Evolutionary conservation across 2,329 filamentous ascomycete species (phyloP), one percentile per base, ranked within the genome.

Genomic region (Penicillium glabrum): DNA sequence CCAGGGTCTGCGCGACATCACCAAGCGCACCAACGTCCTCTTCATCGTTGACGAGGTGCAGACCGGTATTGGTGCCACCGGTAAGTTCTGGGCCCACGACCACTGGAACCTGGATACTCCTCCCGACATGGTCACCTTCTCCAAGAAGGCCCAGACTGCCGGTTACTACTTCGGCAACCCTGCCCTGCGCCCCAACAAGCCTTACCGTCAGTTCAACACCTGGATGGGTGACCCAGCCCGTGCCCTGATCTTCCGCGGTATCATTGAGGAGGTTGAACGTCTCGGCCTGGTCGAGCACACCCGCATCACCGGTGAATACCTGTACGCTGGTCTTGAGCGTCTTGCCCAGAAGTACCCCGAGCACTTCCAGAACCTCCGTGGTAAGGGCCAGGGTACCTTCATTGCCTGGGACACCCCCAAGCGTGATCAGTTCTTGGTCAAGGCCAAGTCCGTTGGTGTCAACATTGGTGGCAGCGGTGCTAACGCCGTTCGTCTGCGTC

Each of bases 61-160:
- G 79, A 96, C 92, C 7, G 93, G 92, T 72, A 88, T 96, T 26
- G 93, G 93, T 67, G 91, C 93, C 39, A 96, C 92, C 0, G 92
- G 92, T 67, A 92, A 90, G 75, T 96, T 96, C 86, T 96, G 92
- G 92, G 92, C 93, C 9, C 93, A 96, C 80, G 91, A 96, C 69
- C 93, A 96, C 86, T 96, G 92, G 92, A 83, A 89, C 74, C 83
- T 96, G 44, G 71, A 82, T 49, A 79, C 86, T 35, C 90, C 92
- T 9, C 92, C 92, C 0, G 92, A 96, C 80, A 95, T 96, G 82
- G 92, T 96, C 45, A 96, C 92, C 57, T 96, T 96, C 80, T 90
- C 86, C 71, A 96, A 96, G 83, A 96, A 96, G 83, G 93, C 92
- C 3, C 92, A 96, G 79, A 90, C 92, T 2, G 92, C 93, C 7